phyloP scores from a whole-genome alignment of 768 basidiomycete genomes.

The Daedaleopsis sinensis region DNA sequence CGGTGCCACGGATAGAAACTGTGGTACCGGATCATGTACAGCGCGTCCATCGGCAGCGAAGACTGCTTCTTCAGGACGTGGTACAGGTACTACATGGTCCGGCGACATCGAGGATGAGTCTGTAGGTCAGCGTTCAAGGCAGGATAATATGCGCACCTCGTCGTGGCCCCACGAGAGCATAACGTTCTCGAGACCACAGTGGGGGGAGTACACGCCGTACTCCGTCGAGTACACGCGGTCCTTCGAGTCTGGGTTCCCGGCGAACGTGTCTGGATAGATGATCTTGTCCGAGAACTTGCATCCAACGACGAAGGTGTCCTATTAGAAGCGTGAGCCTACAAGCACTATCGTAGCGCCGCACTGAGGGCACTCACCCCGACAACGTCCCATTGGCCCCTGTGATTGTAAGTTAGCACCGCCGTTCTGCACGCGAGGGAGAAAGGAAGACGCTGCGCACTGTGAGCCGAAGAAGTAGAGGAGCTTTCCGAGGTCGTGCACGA shows the following conservation, averaged over 20 bases:
- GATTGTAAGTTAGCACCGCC: not conserved
- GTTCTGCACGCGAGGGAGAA: not conserved
- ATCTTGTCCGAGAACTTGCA: conserved; percentile 85
- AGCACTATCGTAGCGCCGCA: not conserved
- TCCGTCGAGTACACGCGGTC: conserved; percentile 72
- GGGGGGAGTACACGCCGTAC: conserved; percentile 73
- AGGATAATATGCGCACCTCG: conserved; percentile 53
- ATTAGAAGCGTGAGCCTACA: not conserved
- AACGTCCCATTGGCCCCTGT: conserved; percentile 88
- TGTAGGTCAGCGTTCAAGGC: conserved; percentile 3
- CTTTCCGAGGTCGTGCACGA: conserved; percentile 91
- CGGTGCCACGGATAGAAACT: conserved; percentile 97
- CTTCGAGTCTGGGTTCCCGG: conserved; percentile 66
- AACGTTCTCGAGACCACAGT: conserved; percentile 84
- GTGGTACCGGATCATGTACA: conserved; percentile 94
- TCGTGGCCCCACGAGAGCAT: conserved; percentile 94
- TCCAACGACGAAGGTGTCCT: conserved; percentile 82
- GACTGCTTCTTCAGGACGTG: conserved; percentile 83
- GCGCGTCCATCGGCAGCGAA: conserved; percentile 74
- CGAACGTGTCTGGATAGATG: conserved; percentile 80
- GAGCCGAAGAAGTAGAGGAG: conserved; percentile 83
- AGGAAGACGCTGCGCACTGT: conserved; percentile 38
- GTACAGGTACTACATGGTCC: conserved; percentile 68
- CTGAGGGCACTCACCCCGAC: conserved; percentile 64
- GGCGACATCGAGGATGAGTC: not conserved